A percentile compares a stretch with the other conserved stretches of the same genome.
Evolutionary conservation across 2,329 filamentous ascomycete species (phyloP).

Genomic region (Thielaviopsis populi): DNA sequence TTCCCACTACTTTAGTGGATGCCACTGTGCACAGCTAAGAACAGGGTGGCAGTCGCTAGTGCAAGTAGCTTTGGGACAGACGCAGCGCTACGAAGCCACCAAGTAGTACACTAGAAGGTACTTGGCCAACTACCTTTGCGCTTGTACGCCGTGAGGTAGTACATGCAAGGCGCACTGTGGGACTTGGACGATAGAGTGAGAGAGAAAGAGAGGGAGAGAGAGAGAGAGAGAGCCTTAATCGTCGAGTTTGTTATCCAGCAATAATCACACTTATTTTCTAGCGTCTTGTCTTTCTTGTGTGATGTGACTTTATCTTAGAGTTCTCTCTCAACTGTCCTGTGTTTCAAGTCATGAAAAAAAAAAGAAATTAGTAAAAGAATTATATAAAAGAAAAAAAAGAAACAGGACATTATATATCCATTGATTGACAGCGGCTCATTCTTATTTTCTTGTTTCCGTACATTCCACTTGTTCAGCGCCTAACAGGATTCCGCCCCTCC

Average conservation of each 20-base stretch:
- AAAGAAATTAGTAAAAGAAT: not conserved
- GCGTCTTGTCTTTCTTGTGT: not conserved
- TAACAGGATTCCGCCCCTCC: not conserved
- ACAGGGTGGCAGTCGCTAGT: not conserved
- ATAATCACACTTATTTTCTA: not conserved
- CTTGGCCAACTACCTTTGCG: not conserved
- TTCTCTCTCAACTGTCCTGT: too few species aligned
- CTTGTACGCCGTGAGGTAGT: constrained; percentile 2
- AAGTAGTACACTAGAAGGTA: constrained; percentile 3
- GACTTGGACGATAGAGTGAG: not conserved
- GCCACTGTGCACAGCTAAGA: not conserved
- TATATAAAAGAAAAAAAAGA: not conserved
- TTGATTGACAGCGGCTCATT: not conserved
- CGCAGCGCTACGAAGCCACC: not conserved
- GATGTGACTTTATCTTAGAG: not conserved
- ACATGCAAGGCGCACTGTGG: constrained; percentile 3
- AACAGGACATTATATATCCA: not conserved
- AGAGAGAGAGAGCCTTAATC: not conserved
- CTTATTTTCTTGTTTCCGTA: not conserved
- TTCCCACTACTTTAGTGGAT: not conserved
- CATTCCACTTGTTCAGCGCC: not conserved
- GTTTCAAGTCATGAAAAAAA: too few species aligned
- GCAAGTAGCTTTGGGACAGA: not conserved
- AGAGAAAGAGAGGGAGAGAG: not conserved
- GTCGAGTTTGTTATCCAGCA: not conserved